Conservation (phyloP, 2,329 filamentous ascomycete genomes). For the Cladophialophora bantiana region DNA sequence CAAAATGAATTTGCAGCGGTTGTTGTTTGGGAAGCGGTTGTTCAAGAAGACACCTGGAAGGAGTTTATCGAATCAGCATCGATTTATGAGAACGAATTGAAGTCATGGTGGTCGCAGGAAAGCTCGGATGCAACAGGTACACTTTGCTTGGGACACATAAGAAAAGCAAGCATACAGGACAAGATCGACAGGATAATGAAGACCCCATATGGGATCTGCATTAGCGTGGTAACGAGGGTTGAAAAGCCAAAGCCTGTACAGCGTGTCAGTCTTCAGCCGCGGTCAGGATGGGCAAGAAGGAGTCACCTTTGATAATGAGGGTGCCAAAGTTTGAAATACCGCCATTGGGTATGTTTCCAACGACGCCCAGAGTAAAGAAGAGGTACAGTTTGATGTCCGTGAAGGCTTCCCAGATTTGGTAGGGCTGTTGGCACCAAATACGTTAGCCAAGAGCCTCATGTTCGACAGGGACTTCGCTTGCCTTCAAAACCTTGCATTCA, state of each 20-base stretch:
- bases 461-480: not conserved
- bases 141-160: too few relatives aligned
- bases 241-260: conserved; percentile 49
- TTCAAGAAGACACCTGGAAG: conserved; percentile 52
- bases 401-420: conserved; percentile 64
- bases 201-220: conserved; percentile 52
- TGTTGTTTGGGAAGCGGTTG: conserved; percentile 54
- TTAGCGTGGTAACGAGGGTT: conserved; percentile 46
- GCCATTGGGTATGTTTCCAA: conserved; percentile 62
- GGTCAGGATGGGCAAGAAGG: not conserved
- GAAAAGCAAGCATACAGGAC: conserved; percentile 42
- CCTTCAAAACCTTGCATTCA: conserved; percentile 63
- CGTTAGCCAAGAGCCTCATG: not conserved
- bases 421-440: conserved; percentile 42
- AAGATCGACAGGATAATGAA: conserved; percentile 60
- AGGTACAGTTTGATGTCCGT: conserved; percentile 66
- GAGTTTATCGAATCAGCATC: not conserved
- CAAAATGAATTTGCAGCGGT: conserved; percentile 61
- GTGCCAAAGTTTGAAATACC: conserved; percentile 67
- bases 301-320: conserved; percentile 57
- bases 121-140: too few relatives aligned
- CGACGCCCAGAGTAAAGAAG: conserved; percentile 60
- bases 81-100: not conserved
- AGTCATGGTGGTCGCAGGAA: not conserved
- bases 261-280: not conserved